Conservation (phyloP, 441 rosid genomes). For the Erysimum cheiri region DNA sequence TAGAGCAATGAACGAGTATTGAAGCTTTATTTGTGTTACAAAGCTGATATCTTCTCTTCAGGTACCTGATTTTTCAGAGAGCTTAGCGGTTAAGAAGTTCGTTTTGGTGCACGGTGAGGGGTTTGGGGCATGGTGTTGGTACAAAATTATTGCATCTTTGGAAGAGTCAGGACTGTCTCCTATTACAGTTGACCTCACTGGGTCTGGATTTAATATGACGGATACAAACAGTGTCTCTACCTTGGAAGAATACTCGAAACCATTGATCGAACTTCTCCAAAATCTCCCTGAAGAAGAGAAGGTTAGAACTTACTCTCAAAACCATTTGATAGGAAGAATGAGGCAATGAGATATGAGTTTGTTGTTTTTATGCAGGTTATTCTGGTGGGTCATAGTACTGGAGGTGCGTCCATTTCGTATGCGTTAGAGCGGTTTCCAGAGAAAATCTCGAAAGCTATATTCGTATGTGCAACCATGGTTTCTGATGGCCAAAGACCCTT, state of each 20-base stretch:
- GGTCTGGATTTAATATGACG: conserved; percentile 80
- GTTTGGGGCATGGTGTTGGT: conserved; percentile 99
- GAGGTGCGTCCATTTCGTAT: conserved; percentile 89
- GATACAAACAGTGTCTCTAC: conserved; percentile 71
- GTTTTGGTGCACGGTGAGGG: conserved; percentile 92
- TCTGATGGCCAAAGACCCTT: conserved; percentile 82
- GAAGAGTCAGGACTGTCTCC: conserved; percentile 88
- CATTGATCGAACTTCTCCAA: conserved; percentile 66
- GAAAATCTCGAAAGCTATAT: conserved; percentile 84
- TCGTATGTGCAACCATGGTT: conserved; percentile 89
- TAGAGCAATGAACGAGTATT: not conserved
- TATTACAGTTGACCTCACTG: conserved; percentile 77
- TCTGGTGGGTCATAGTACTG: conserved; percentile 88
- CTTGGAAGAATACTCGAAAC: conserved; percentile 82
- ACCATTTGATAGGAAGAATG: conserved; percentile 9
- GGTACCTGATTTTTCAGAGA: conserved; percentile 74
- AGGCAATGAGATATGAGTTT: not conserved
- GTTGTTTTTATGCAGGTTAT: conserved; percentile 61
- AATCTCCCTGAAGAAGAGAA: conserved; percentile 83
- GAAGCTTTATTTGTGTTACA: conserved; percentile 4
- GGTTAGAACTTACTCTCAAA: conserved; percentile 46
- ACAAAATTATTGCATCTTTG: conserved; percentile 76
- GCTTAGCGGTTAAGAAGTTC: conserved; percentile 61
- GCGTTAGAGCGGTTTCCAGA: conserved; percentile 79
- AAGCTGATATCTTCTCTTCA: conserved; percentile 32